Evolutionary conservation across 768 basidiomycete species (phyloP).

Genomic region (Fistulinella prunicolor): DNA sequence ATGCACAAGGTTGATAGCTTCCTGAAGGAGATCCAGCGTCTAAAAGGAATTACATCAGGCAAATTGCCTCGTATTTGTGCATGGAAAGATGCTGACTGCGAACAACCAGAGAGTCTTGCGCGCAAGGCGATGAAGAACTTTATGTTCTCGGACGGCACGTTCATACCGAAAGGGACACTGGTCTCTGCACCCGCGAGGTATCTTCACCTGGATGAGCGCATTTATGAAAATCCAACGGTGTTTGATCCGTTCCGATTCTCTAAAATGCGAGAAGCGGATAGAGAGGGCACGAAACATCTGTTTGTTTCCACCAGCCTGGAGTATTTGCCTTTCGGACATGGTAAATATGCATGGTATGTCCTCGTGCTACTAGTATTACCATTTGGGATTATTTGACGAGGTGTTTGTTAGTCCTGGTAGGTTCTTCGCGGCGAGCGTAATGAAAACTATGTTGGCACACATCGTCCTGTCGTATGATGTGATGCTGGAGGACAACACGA

Average conservation of each 20-base stretch:
- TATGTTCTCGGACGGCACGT: conserved; percentile 38
- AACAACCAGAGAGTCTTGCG: conserved; percentile 23
- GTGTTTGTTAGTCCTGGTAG: background rate
- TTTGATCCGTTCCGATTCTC: conserved; percentile 53
- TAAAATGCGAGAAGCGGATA: conserved; percentile 34
- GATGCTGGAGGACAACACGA: background rate
- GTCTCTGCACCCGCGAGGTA: conserved; percentile 23
- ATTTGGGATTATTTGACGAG: too few relatives aligned
- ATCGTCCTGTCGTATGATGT: conserved; percentile 10
- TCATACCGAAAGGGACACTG: conserved; percentile 34
- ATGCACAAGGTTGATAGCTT: conserved; percentile 42
- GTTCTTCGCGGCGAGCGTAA: conserved; percentile 1
- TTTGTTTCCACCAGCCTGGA: conserved; percentile 32
- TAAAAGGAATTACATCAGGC: background rate
- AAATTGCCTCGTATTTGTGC: too few relatives aligned
- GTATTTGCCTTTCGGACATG: conserved; percentile 38
- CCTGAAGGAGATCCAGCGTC: conserved; percentile 19
- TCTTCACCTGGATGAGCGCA: conserved; percentile 15
- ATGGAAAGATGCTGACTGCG: too few relatives aligned
- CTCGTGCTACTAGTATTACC: too few relatives aligned
- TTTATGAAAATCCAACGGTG: conserved; percentile 32
- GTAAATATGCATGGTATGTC: conserved; percentile 24
- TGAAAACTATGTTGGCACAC: conserved; percentile 18
- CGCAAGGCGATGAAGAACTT: conserved; percentile 34
- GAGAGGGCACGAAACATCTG: conserved; percentile 31